Conservation (phyloP, 2,329 filamentous ascomycete species). For the Epicoccum sorghinum region DNA sequence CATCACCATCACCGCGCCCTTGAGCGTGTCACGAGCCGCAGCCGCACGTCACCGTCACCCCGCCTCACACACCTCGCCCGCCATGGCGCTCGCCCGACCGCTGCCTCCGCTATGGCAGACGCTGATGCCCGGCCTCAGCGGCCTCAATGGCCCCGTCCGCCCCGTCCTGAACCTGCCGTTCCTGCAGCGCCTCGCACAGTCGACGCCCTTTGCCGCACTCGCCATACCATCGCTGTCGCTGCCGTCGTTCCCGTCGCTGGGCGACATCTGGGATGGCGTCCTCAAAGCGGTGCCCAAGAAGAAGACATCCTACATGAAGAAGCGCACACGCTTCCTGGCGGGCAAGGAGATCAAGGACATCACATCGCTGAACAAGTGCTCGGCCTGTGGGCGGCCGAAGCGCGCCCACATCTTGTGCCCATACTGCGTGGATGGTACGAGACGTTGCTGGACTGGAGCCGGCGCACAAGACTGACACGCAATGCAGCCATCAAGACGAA, state of each 20-base stretch:
- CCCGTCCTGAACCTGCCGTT: constrained; percentile 49
- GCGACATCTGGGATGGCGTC: constrained; percentile 91
- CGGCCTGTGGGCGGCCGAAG: constrained; percentile 86
- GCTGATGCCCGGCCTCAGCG: constrained; percentile 60
- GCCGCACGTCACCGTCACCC: constrained; percentile 7
- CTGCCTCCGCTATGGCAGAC: constrained; percentile 53
- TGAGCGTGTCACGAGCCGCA: constrained; percentile 11
- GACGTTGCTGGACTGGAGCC: background rate
- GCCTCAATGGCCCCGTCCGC: constrained; percentile 50
- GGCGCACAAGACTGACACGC: background rate
- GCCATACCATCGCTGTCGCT: constrained; percentile 59
- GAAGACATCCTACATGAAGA: constrained; percentile 97
- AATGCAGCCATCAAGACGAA: constrained; percentile 42
- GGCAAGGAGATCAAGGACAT: constrained; percentile 95
- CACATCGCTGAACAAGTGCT: constrained; percentile 84
- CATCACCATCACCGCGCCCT: constrained; percentile 30
- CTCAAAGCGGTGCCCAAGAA: constrained; percentile 96
- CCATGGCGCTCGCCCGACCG: constrained; percentile 50
- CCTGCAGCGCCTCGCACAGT: constrained; percentile 56
- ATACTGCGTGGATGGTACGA: constrained; percentile 81
- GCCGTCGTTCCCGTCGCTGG: constrained; percentile 54
- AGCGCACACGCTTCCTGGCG: constrained; percentile 89
- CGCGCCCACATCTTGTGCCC: constrained; percentile 88
- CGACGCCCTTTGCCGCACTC: constrained; percentile 62
- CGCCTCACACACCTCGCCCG: constrained; percentile 8